phyloP scores from a whole-genome alignment of 129 eudicot species.

The Tagetes patula region DNA sequence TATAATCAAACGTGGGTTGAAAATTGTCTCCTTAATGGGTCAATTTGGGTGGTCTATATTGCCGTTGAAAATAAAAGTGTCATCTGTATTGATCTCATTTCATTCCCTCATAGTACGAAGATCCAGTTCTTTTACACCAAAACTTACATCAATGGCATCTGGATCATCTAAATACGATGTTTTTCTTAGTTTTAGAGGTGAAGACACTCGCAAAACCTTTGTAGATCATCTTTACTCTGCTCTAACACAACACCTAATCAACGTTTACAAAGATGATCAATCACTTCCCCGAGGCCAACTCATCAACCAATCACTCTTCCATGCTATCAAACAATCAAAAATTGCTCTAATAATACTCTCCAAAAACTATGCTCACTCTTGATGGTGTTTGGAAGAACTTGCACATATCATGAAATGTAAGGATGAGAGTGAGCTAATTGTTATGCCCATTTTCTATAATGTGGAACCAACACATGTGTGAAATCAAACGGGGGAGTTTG shows the following conservation, averaged over 20 bases:
- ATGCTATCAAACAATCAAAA: not conserved
- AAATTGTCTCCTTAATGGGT: no score
- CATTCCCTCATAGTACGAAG: no score
- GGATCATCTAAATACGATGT: not conserved
- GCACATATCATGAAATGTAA: not conserved
- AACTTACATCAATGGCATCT: no score
- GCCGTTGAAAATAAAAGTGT: no score
- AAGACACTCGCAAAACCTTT: not conserved
- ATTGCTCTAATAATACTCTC: not conserved
- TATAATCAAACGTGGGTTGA: no score
- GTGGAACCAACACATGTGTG: not conserved
- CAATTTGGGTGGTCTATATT: no score
- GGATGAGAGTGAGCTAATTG: not conserved
- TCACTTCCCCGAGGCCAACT: not conserved
- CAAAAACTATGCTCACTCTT: not conserved
- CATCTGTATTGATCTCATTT: no score
- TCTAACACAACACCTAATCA: not conserved
- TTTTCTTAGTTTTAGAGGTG: not conserved
- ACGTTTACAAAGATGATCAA: not conserved
- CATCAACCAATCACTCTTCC: not conserved
- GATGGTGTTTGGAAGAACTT: conserved; percentile 2
- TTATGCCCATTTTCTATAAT: not conserved
- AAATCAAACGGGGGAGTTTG: not conserved
- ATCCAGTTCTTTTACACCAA: no score
- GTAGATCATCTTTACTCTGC: not conserved